Conservation (phyloP, 805 yeast species). For the Candida germanica region DNA sequence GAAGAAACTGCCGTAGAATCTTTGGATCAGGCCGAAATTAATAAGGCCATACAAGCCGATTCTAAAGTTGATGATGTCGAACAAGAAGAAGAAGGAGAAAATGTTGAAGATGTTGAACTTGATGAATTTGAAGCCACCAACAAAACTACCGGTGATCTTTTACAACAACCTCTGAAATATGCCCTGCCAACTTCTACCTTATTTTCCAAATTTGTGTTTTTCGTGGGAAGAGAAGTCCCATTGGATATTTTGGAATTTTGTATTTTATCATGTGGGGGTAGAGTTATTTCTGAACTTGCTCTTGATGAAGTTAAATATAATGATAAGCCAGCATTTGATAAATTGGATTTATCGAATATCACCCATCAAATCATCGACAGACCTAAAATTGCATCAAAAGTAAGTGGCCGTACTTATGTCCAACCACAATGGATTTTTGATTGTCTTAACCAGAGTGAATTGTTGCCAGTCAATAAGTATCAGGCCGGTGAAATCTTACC, state of each 20-base stretch:
- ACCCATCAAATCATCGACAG: slow-evolving; percentile 96
- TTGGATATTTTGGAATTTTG: slow-evolving; percentile 86
- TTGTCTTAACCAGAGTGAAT: slow-evolving; percentile 70
- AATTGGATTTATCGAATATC: slow-evolving; percentile 60
- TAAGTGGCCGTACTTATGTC: slow-evolving; percentile 87
- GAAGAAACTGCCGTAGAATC: slow-evolving; percentile 26
- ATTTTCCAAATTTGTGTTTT: slow-evolving; percentile 75
- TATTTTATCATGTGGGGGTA: slow-evolving; percentile 83
- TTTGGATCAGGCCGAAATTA: slow-evolving; percentile 40
- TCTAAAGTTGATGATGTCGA: slow-evolving; percentile 14
- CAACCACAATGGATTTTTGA: slow-evolving; percentile 99
- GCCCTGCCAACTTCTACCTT: slow-evolving; percentile 61
- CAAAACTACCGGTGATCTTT: slow-evolving; percentile 64
- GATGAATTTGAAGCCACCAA: slow-evolving; percentile 69
- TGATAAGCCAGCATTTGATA: slow-evolving; percentile 40
- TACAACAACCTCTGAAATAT: slow-evolving; percentile 59
- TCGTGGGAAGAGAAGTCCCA: slow-evolving; percentile 93
- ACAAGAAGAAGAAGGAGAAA: slow-evolving; percentile 15
- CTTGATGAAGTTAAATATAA: slow-evolving; percentile 67
- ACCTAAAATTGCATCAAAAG: slow-evolving; percentile 72
- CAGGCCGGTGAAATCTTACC: slow-evolving; percentile 95
- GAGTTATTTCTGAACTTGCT: slow-evolving; percentile 79
- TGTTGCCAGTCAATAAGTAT: slow-evolving; percentile 75
- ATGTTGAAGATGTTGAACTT: slow-evolving; percentile 35
- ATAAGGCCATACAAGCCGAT: slow-evolving; percentile 54